phyloP scores from a whole-genome alignment of 192 early-diverging fungal genomes.

The Podila epigama region DNA sequence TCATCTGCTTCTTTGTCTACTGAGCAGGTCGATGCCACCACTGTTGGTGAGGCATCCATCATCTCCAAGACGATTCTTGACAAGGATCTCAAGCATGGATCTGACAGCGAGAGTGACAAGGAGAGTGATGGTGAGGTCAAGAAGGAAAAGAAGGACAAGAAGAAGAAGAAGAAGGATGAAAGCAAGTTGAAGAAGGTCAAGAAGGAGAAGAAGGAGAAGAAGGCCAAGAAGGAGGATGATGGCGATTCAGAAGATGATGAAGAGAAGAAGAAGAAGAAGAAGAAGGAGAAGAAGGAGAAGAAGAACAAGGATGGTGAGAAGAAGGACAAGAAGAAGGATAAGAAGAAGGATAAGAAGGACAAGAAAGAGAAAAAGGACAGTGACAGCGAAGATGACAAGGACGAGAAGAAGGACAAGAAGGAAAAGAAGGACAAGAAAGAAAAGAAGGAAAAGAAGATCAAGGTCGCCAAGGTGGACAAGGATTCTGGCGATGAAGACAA shows the following conservation, averaged over 20 bases:
- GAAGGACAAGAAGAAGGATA: slow-evolving; percentile 1
- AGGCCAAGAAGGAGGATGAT: slow-evolving; percentile 9
- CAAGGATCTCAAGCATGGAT: neutral
- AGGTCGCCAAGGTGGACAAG: neutral
- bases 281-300: slow-evolving; percentile 9
- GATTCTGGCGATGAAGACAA: neutral
- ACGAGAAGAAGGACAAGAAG: slow-evolving; percentile 1
- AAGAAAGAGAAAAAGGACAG: neutral
- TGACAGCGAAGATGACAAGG: neutral
- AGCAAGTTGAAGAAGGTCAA: slow-evolving; percentile 1
- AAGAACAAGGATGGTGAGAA: slow-evolving; percentile 1
- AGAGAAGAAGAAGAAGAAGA: slow-evolving; percentile 1
- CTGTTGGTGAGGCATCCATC: neutral
- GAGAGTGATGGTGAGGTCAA: neutral
- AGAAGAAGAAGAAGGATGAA: slow-evolving; percentile 3
- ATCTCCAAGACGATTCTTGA: neutral
- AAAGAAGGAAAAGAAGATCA: neutral
- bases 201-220: neutral
- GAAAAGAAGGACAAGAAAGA: neutral
- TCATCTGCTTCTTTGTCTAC: neutral
- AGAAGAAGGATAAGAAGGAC: neutral
- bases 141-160: neutral
- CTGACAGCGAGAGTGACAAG: neutral
- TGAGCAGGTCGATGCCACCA: neutral
- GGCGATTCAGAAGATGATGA: no score